Conservation (phyloP, 2,329 filamentous ascomycete species). For the Pleurostoma richardsiae region DNA sequence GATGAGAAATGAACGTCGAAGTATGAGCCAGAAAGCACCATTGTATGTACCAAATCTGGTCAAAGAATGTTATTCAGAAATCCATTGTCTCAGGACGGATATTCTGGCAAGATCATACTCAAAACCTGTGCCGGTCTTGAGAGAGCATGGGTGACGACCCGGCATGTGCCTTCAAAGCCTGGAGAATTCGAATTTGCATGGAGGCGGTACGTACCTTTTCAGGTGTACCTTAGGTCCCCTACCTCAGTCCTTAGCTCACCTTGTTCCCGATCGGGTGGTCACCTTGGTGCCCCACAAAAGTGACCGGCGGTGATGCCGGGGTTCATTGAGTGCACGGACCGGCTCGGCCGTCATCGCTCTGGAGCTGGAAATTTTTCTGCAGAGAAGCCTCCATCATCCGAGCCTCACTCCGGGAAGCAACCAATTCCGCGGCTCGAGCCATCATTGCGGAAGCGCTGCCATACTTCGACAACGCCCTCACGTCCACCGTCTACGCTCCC, state of each 20-base stretch:
- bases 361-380: slow-evolving; percentile 10
- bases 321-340: slow-evolving; percentile 6
- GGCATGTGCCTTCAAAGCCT: too few species aligned
- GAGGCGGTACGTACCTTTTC: background rate
- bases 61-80: too few species aligned
- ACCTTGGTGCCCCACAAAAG: background rate
- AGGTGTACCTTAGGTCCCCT: background rate
- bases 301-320: background rate
- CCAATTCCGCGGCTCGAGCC: background rate
- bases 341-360: slow-evolving; percentile 8
- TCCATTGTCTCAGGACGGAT: too few species aligned
- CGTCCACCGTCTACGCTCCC: background rate
- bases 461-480: background rate
- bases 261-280: background rate
- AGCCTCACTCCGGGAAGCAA: background rate
- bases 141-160: too few species aligned
- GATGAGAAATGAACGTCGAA: too few species aligned
- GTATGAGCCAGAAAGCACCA: too few species aligned
- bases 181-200: too few species aligned
- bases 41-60: too few species aligned
- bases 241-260: too few species aligned
- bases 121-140: too few species aligned
- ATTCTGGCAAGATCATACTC: too few species aligned
- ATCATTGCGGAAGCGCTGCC: too few species aligned
- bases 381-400: background rate